Evolutionary conservation across 2,329 filamentous ascomycete species (phyloP).

Genomic region (Trichocomaceae sp.): DNA sequence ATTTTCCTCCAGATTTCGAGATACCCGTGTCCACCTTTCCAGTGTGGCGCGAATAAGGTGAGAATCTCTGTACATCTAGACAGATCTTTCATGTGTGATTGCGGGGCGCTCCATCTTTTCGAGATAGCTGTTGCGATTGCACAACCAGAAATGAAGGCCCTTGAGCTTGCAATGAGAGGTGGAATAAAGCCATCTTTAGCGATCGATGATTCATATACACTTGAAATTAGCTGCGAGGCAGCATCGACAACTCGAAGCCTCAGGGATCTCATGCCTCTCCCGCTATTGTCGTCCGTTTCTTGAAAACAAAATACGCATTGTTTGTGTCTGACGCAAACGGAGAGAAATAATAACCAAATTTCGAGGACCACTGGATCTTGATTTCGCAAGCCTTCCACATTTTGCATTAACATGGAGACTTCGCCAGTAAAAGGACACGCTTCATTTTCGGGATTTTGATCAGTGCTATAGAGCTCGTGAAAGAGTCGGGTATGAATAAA

Average conservation of each 20-base stretch:
- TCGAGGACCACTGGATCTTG: background rate
- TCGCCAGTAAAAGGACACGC: background rate
- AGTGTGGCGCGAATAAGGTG: background rate
- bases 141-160: background rate
- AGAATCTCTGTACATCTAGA: background rate
- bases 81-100: background rate
- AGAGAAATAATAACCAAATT: background rate
- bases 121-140: background rate
- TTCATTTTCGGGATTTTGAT: background rate
- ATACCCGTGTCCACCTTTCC: background rate
- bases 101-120: background rate
- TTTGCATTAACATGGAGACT: background rate
- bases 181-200: background rate
- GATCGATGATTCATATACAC: background rate
- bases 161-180: background rate
- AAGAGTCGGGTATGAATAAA: background rate
- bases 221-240: background rate
- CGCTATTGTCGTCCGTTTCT: background rate
- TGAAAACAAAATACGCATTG: constrained; percentile 1
- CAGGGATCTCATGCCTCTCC: background rate
- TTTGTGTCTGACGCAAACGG: background rate
- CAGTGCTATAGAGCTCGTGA: background rate
- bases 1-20: background rate
- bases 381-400: background rate
- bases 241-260: background rate